These are phyloP conservation scores for Thraustochytrium striatum DNA, from an alignment of 352 stramenopile species.

Conservation along the genomic window DNA sequence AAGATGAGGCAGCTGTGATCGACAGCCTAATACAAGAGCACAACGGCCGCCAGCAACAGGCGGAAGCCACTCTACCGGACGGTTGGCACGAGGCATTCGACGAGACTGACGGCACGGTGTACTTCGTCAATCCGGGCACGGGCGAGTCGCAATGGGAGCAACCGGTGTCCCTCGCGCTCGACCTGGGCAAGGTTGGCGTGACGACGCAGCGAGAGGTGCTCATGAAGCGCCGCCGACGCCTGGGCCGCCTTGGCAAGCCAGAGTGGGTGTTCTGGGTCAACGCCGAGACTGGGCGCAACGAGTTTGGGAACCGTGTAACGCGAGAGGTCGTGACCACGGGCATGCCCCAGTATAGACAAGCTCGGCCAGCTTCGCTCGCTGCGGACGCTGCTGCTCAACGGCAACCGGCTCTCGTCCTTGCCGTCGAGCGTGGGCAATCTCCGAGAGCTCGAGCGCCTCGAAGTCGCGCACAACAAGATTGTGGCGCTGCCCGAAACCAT, in stretches of 20 bases:
- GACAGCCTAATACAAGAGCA: not conserved
- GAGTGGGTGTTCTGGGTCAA: slow-evolving; percentile 40
- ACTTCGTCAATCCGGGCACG: not conserved
- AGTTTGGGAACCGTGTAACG: slow-evolving; percentile 29
- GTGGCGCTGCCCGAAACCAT: slow-evolving; percentile 1
- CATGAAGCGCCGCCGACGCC: not conserved
- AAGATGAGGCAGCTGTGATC: not conserved
- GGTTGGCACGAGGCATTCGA: not conserved
- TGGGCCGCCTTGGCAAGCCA: not conserved
- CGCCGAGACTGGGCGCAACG: not conserved
- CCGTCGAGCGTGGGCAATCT: slow-evolving; percentile 12
- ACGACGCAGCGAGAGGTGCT: not conserved
- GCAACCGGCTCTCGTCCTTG: slow-evolving; percentile 20
- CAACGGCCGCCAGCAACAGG: not conserved
- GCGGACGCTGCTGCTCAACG: not conserved
- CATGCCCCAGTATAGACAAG: not conserved
- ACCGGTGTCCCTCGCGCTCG: not conserved
- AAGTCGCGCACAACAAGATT: slow-evolving; percentile 17
- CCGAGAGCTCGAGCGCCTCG: not conserved
- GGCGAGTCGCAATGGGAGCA: not conserved
- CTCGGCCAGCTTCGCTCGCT: not conserved
- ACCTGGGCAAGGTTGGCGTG: not conserved
- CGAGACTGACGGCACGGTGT: not conserved
- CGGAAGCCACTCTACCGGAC: not conserved
- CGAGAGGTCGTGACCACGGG: not conserved